Evolutionary conservation across 75 land plant species (phyloP).

Genomic region (Cryptomeria japonica): DNA sequence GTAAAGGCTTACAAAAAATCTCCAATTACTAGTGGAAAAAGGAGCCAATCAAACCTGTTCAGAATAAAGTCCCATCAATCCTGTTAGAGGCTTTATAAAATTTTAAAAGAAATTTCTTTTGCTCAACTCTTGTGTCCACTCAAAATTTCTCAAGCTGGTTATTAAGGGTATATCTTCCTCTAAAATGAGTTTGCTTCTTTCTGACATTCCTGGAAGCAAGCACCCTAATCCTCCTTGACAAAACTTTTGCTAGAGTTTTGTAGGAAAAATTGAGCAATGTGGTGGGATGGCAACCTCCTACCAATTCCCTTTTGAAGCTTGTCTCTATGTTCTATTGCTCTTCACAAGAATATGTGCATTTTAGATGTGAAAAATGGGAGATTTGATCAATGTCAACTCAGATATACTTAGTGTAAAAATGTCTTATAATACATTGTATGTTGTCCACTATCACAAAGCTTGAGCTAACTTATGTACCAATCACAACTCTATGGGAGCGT

Average conservation of each 20-base stretch:
- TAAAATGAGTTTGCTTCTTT: background rate
- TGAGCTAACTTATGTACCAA: background rate
- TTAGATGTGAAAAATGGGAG: background rate
- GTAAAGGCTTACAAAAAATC: background rate
- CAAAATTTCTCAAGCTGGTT: background rate
- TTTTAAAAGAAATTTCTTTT: background rate
- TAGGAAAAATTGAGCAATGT: background rate
- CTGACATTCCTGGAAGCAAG: background rate
- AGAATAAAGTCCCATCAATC: background rate
- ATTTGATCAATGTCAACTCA: background rate
- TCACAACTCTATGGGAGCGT: background rate
- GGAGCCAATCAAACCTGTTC: background rate
- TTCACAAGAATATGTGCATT: background rate
- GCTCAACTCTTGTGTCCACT: background rate
- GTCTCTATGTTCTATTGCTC: background rate
- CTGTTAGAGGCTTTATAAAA: background rate
- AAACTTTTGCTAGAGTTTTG: background rate
- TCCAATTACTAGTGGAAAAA: background rate
- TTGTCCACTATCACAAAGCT: background rate
- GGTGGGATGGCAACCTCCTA: background rate
- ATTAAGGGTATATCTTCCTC: background rate
- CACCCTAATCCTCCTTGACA: background rate
- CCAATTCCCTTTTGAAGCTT: background rate
- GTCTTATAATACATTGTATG: background rate
- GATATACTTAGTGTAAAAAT: background rate